Conservation (phyloP, 192 early-diverging fungal species). For the Dissophora globulifera region DNA sequence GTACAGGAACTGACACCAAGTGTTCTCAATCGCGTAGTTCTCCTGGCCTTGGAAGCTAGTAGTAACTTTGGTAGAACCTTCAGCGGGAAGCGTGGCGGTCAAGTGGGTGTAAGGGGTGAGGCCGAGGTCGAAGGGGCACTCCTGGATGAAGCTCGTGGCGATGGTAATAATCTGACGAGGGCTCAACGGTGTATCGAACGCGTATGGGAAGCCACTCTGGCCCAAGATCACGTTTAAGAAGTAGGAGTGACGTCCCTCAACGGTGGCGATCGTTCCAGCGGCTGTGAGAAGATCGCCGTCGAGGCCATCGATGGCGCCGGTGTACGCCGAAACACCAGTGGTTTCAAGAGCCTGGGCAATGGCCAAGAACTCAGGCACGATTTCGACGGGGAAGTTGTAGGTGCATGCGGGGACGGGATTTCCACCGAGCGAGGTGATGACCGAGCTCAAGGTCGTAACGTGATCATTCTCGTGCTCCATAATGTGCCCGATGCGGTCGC, state of each 20-base stretch:
- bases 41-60: slow-evolving; percentile 1
- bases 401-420: slow-evolving; percentile 19
- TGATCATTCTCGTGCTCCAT: slow-evolving; percentile 18
- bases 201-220: slow-evolving; percentile 8
- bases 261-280: slow-evolving; percentile 4
- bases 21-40: background rate
- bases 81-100: slow-evolving; percentile 13
- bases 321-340: slow-evolving; percentile 63
- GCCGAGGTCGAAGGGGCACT: slow-evolving; percentile 10
- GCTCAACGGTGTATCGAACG: slow-evolving; percentile 21
- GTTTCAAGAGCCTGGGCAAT: slow-evolving; percentile 61
- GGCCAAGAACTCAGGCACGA: slow-evolving; percentile 55
- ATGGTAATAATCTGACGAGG: slow-evolving; percentile 7
- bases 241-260: slow-evolving; percentile 24
- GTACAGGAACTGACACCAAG: slow-evolving; percentile 39
- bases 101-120: slow-evolving; percentile 16
- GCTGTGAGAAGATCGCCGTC: slow-evolving; percentile 3
- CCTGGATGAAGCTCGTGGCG: slow-evolving; percentile 4
- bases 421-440: slow-evolving; percentile 8
- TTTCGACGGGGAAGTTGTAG: slow-evolving; percentile 42
- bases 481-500: slow-evolving; percentile 17
- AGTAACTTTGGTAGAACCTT: background rate
- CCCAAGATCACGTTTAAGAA: slow-evolving; percentile 17
- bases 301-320: slow-evolving; percentile 36
- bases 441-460: slow-evolving; percentile 19